phyloP scores from a whole-genome alignment of 2,329 filamentous ascomycete genomes.

The Aphanocladium album region DNA sequence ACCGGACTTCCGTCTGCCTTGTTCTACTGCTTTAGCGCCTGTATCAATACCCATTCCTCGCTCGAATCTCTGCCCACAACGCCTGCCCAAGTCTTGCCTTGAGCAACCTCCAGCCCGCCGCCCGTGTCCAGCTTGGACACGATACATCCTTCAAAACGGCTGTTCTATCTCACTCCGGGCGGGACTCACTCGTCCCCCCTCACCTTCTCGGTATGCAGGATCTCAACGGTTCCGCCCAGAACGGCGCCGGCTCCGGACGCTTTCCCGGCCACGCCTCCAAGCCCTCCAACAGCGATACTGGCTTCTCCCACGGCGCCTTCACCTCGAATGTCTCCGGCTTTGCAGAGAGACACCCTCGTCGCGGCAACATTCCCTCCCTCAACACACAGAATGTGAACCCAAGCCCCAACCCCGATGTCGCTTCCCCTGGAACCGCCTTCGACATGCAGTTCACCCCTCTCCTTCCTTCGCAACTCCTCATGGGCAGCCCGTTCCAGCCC shows the following conservation, averaged over 20 bases:
- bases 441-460: slow-evolving; percentile 99
- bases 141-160: slow-evolving; percentile 70
- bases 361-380: slow-evolving; percentile 83
- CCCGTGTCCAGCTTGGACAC: slow-evolving; percentile 49
- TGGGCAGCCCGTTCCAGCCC: slow-evolving; percentile 95
- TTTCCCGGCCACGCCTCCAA: slow-evolving; percentile 70
- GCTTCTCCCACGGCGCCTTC: slow-evolving; percentile 90
- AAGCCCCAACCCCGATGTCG: slow-evolving; percentile 64
- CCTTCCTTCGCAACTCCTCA: slow-evolving; percentile 86
- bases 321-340: slow-evolving; percentile 82
- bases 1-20: neutral
- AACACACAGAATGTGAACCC: slow-evolving; percentile 70
- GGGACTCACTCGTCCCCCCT: slow-evolving; percentile 83
- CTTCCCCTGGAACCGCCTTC: slow-evolving; percentile 80
- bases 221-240: slow-evolving; percentile 48
- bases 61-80: neutral
- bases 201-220: slow-evolving; percentile 91
- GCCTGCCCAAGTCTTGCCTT: neutral
- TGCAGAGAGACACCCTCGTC: slow-evolving; percentile 78
- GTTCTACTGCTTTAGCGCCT: neutral
- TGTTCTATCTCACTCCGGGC: slow-evolving; percentile 68
- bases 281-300: slow-evolving; percentile 76
- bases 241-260: slow-evolving; percentile 53
- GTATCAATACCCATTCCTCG: neutral
- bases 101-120: neutral